Base-by-base conservation (phyloP, 371 early-diverging fungal genomes). In the Syncephalastrum contaminatum region DNA sequence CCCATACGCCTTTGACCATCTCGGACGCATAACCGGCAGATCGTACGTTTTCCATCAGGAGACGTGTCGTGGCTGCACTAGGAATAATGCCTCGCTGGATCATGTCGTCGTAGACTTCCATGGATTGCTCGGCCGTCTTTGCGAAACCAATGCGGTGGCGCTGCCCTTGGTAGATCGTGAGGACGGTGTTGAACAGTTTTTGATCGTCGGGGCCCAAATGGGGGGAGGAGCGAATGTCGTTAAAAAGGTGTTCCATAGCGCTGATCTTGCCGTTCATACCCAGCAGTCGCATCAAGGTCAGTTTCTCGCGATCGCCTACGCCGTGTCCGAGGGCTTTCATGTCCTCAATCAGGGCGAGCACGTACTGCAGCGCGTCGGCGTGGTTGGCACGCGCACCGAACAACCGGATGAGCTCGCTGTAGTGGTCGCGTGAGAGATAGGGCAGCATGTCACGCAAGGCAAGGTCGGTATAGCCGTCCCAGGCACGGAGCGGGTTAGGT, bases 391-490 rank as follows among this genome's bases (percentile, higher is more conserved):
- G 10, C 13, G 63, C 60, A 24, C 52, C 56, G 43, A 72, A 75
- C 1, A 39, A 51, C 21, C 59, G 62, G 14, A 78, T 64, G 6
- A 78, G 58, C 4, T 57, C 59, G 12, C 54, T 49, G 42, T 59
- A 78, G 16, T 72, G 68, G 24, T 72, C 73, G 6, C 63, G 54
- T 13, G 73, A 65, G 18, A 78, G 25, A 39, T 68, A 64, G 8
- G 56, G 67, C 41, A 72, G 60, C 56, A 65, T 55, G 3, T 65
- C 49, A 8, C 69, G 72, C 10, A 51, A 41, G 0, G 61, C 56
- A 18, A 78, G 51, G 51, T 78, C 78, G 7, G 41, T 54, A 49
- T 78, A 78, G 43, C 73, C 72, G 43, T 78, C 75, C 78, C 78
- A 78, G 14, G 73, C 78, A 25, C 60, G 53, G 20, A 51, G 53